Base-by-base conservation (phyloP, 176 grass and related monocot species). In the Leersia perrieri region DNA sequence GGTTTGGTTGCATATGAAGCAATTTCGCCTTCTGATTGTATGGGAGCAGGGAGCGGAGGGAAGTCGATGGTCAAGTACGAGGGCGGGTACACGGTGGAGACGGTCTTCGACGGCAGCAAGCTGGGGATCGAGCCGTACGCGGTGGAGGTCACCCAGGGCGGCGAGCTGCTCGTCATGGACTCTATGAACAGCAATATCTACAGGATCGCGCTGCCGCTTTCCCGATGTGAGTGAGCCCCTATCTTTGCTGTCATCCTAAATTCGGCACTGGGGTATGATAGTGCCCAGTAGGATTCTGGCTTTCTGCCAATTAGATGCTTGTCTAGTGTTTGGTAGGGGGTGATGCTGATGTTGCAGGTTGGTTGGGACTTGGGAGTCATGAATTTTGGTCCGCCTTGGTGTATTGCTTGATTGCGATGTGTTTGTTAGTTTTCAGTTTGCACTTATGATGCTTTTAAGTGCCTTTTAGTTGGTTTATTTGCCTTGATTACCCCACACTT, bases 151-250 rank as follows among this genome's bases (percentile, higher is more conserved):
- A 93, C 93, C 60, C 87, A 90, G 86, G 87, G 86, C 20, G 97
- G 89, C 78, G 97, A 99, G 80, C 90, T 99, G 62, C 79, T 99
- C 32, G 79, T 99, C 45, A 85, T 98, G 67, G 96, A 98, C 73
- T 98, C 96, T 30, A 92, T 89, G 82, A 98, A 95, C 80, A 98
- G 92, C 81, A 98, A 95, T 79, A 89, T 98, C 76, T 91, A 98
- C 82, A 87, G 80, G 82, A 91, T 99, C 57, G 84, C 97, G 35
- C 68, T 92, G 41, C 97, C 97, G 76, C 90, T 99, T 63, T 99
- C 97, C 33, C 87, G 85, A 99, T 95, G 97, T 99, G 60, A 89
- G 77, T 36, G 36, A 38, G 81, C 39, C 15, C 30, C 76, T 53
- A 53, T 77, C 38, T 39, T 60, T 80, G 69, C 36, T 42, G 70